Conservation (phyloP, 805 yeast species). For the Lipomyces starkeyi region DNA sequence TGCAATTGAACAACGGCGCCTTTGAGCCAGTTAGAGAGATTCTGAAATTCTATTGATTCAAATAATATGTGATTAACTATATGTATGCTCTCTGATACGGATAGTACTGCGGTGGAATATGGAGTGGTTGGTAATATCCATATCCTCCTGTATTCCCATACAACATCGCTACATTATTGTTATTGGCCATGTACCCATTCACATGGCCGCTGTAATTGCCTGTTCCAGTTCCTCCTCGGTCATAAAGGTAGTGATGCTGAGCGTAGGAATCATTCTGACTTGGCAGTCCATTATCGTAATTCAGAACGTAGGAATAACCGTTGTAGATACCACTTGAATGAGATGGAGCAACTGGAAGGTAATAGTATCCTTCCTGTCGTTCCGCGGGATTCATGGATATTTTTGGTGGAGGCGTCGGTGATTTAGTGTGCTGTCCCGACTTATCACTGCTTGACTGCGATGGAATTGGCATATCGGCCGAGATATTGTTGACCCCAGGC, state of each 20-base stretch:
- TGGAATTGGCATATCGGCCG: neutral
- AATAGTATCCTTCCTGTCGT: neutral
- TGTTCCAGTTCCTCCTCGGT: neutral
- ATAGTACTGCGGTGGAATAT: neutral
- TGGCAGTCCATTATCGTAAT: neutral
- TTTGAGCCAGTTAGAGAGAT: neutral
- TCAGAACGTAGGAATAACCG: neutral
- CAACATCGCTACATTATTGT: neutral
- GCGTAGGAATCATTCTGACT: neutral
- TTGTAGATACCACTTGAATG: neutral
- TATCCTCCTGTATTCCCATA: neutral
- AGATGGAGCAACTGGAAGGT: neutral
- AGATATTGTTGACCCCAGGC: neutral
- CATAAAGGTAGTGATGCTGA: neutral
- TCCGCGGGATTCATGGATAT: neutral
- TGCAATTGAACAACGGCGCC: neutral
- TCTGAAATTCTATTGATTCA: neutral
- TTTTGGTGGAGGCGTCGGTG: neutral
- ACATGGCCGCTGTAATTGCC: neutral
- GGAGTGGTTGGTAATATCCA: neutral
- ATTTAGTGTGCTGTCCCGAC: neutral
- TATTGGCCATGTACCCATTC: neutral
- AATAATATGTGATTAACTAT: neutral
- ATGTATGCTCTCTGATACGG: slow-evolving; percentile 3
- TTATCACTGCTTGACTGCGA: neutral